A percentile compares a stretch with the other conserved stretches of the same genome.
Evolutionary conservation across 495 filamentous ascomycete genomes (phyloP).

Genomic region (Penicillium taxi): DNA sequence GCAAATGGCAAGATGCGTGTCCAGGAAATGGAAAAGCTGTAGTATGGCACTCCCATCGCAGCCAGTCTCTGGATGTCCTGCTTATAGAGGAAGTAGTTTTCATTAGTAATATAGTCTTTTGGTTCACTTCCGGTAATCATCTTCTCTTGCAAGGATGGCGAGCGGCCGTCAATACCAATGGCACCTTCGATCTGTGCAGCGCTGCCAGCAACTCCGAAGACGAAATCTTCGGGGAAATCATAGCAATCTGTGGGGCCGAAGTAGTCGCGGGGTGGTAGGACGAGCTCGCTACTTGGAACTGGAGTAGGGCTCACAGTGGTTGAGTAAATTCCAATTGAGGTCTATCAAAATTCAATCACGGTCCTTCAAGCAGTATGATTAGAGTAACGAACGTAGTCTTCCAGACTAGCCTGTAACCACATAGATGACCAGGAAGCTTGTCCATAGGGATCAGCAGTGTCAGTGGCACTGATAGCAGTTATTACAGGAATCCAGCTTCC

Average conservation of each 20-base stretch:
- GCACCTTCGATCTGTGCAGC: conserved; percentile 46
- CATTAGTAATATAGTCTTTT: conserved; percentile 35
- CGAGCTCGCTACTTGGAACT: conserved; percentile 26
- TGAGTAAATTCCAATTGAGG: conserved; percentile 21
- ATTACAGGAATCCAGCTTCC: conserved; percentile 24
- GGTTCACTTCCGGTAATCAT: conserved; percentile 13
- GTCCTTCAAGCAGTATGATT: background rate
- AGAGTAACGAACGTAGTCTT: conserved; percentile 18
- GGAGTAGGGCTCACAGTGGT: conserved; percentile 30
- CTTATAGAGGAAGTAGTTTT: conserved; percentile 46
- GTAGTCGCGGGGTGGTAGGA: conserved; percentile 27
- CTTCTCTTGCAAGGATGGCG: conserved; percentile 32
- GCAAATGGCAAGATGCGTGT: conserved; percentile 38
- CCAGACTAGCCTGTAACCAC: conserved; percentile 21
- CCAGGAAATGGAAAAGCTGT: conserved; percentile 41
- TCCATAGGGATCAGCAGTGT: conserved; percentile 22
- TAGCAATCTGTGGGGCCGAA: conserved; percentile 24
- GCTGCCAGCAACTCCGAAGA: conserved; percentile 45
- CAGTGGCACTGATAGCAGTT: conserved; percentile 20
- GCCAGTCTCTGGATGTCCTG: conserved; percentile 43
- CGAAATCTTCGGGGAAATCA: conserved; percentile 37
- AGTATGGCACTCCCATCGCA: conserved; percentile 42
- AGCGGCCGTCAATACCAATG: conserved; percentile 34
- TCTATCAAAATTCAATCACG: conserved; percentile 5
- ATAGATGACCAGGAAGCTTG: conserved; percentile 30